Evolutionary conservation across 2,329 filamentous ascomycete genomes (phyloP), one percentile per base, ranked within the genome.

Genomic region (Pseudocercospora ulei): DNA sequence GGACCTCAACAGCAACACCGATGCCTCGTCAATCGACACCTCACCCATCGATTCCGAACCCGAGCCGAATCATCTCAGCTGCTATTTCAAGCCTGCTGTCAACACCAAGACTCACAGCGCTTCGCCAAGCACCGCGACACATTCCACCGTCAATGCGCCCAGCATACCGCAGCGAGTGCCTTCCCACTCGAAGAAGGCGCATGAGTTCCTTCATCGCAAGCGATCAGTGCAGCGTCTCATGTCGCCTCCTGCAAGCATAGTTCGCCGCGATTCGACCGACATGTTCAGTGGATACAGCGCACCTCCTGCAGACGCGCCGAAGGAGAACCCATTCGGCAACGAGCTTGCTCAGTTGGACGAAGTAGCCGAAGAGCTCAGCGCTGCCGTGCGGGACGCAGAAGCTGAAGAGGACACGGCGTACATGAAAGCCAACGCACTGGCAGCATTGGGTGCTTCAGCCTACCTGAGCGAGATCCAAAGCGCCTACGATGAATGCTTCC

Each of bases 341-440:
- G 90, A 98, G 63, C 69, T 96, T 37, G 85, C 84, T 40, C 82
- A 96, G 63, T 83, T 96, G 14, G 85, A 86, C 37, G 90, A 96
- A 63, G 73, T 95, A 9, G 88, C 81, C 0, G 90, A 96, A 64
- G 87, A 95, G 62, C 88, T 85, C 52, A 76, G 77, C 26, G 58
- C 59, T 31, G 64, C 62, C 0, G 70, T 76, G 18, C 71, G 72
- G 47, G 70, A 75, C 43, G 70, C 71, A n/a, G 67, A 76, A 29
- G 65, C 78, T 24, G 80, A 87, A 28, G 81, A 84, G 39, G 85
- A 92, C 60, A 72, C 83, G 54, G 68, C 74, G 49, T 74, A 79
- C 43, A 74, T 96, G 57, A 62, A 71, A 43, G 69, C 72, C 14
- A 76, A 75, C 46, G 84, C 83, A 2, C 71, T 95, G 4, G 71